Evolutionary conservation across 2,329 filamentous ascomycete genomes (phyloP), one percentile per base, ranked within the genome.

Genomic region (Drechmeria coniospora): DNA sequence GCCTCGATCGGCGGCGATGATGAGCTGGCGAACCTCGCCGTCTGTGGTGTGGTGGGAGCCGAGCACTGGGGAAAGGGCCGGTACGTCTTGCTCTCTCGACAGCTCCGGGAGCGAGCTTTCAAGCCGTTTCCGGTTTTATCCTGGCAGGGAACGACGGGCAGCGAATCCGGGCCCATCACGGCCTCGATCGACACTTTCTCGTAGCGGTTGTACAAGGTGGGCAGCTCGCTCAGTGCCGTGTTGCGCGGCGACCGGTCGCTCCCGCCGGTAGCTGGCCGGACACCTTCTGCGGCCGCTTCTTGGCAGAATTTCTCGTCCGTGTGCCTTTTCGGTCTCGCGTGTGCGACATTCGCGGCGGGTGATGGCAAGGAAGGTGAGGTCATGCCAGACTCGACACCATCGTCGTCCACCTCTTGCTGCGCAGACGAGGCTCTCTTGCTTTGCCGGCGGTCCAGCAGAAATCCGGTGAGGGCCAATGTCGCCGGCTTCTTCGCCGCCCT

Each of bases 121-220:
- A 24, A 15, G 12, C 4, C 20, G 8, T 26, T 6, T 6, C 10
- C n/a, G 4, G 20, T 10, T 13, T 20, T 23, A 15, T 15, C 16
- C 13, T 18, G 12, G 23, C 25, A 16, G 27, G 5, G 9, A 21
- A 11, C 10, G n/a, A 15, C 15, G 14, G 33, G 8, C 4, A 36
- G 34, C 6, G 35, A 30, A 9, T 41, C 36, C 15, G 46, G 39
- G 12, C 47, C 42, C 21, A 55, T 43, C 3, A 59, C 45, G 21
- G 63, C 47, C 10, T 58, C 58, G 31, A 66, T 61, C 0, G 64
- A 61, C 53, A 62, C 63, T 36, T 68, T 58, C 42, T 72, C 68
- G 39, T 73, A 71, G 39, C 72, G 65, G 30, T 67, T 53, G 39
- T 72, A 71, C 3, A 73, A 49, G 28, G 61, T 60, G 23, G 64